Evolutionary conservation across 352 stramenopile genomes (phyloP), one percentile per base, ranked within the genome.

Genomic region (Phytopythium mirpurense): DNA sequence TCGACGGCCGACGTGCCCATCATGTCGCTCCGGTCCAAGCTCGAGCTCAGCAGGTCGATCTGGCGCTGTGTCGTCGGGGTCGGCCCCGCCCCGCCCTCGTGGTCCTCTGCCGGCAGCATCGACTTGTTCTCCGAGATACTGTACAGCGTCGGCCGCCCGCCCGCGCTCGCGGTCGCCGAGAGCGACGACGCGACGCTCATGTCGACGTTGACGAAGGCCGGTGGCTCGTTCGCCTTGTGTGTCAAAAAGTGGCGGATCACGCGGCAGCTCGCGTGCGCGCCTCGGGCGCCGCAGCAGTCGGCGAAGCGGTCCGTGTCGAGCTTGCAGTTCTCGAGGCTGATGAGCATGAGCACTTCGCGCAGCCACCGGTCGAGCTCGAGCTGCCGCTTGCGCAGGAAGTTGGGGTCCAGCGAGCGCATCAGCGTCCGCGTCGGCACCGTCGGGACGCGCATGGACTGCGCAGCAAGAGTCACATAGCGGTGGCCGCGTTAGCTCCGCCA

Each of bases 301-400:
- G 57, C 38, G 35, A 65, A 69, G 21, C 65, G 64, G 23, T 88
- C 78, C 9, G 75, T 83, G 54, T 90, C 80, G 12, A 82, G 63
- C 46, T 86, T 88, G 70, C 80, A 90, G 54, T 86, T 88, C 48
- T 90, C 80, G 23, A 90, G 53, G 55, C 75, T 86, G 49, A 90
- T 78, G 32, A 90, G 70, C 78, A 90, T 87, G 34, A 93, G 67
- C 48, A 93, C 75, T 63, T 90, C 77, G 19, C 81, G 78, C 7
- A 96, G 63, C 86, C 86, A 96, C 26, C 72, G 68, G 49, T 96
- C 83, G 5, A 96, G 60, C 53, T 96, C 86, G 24, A 85, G 63
- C 56, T 93, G 86, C 0, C 86, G 74, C 58, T 96, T 91, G 36
- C 76, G 80, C 19, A 96, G 56, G 56, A 96, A 96, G 23, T 70